These are phyloP conservation scores for Colletotrichum cuscutae DNA, from an alignment of 2,329 filamentous ascomycete genomes.

Conservation along the genomic window DNA sequence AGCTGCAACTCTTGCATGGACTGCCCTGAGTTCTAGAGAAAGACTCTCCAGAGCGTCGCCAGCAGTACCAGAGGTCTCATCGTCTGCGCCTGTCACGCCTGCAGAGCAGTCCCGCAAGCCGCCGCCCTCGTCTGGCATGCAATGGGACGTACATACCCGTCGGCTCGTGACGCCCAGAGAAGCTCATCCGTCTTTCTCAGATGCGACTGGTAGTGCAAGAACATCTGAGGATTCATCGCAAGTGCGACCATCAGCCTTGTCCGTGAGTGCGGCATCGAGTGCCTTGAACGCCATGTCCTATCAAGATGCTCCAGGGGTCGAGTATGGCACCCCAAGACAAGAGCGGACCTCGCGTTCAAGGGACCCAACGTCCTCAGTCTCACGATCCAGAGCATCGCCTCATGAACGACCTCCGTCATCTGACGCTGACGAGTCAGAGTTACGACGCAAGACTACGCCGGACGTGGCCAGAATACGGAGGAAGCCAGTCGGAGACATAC, in stretches of 20 bases:
- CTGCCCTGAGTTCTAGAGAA: constrained; percentile 54
- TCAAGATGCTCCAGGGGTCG: constrained; percentile 32
- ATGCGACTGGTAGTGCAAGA: constrained; percentile 44
- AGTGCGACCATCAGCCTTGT: constrained; percentile 56
- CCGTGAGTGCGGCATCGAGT: constrained; percentile 66
- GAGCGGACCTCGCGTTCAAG: background rate
- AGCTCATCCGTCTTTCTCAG: constrained; percentile 40
- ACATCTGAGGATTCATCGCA: constrained; percentile 53
- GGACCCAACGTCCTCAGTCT: background rate
- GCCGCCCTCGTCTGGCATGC: constrained; percentile 44
- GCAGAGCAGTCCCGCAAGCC: constrained; percentile 47
- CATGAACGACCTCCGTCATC: background rate
- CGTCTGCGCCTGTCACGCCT: constrained; percentile 40
- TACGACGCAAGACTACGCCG: constrained; percentile 20
- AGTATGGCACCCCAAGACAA: constrained; percentile 18
- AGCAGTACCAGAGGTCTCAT: constrained; percentile 38
- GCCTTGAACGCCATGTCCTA: constrained; percentile 52
- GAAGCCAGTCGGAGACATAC: constrained; percentile 18
- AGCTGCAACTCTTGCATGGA: constrained; percentile 73
- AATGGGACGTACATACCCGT: constrained; percentile 67
- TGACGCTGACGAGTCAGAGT: constrained; percentile 14
- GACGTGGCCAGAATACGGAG: constrained; percentile 14
- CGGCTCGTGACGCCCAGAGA: constrained; percentile 57
- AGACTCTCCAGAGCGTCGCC: constrained; percentile 41
- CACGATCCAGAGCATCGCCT: background rate